These are phyloP conservation scores for Pestalotiopsis sp. DNA, from an alignment of 2,329 filamentous ascomycete species.

Conservation along the genomic window DNA sequence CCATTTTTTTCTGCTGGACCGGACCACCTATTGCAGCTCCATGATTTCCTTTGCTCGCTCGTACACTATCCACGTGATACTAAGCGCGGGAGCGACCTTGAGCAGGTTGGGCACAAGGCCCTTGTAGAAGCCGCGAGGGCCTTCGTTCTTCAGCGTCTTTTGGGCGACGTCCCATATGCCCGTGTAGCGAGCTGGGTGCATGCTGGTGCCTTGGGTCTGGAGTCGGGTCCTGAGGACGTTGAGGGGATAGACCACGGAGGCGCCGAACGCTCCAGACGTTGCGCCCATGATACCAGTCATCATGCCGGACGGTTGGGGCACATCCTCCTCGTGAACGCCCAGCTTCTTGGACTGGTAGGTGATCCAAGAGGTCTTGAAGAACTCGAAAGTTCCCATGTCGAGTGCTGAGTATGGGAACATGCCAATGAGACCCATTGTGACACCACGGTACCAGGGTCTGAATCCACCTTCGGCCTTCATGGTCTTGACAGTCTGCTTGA, in stretches of 20 bases:
- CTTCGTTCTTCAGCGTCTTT: slow-evolving; percentile 83
- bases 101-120: slow-evolving; percentile 92
- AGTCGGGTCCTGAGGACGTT: slow-evolving; percentile 90
- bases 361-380: slow-evolving; percentile 78
- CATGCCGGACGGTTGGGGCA: slow-evolving; percentile 73
- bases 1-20: background rate
- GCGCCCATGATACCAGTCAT: slow-evolving; percentile 88
- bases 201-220: slow-evolving; percentile 91
- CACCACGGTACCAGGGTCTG: slow-evolving; percentile 81
- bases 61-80: slow-evolving; percentile 93
- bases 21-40: slow-evolving; percentile 9
- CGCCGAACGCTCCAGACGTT: slow-evolving; percentile 87
- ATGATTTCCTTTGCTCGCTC: slow-evolving; percentile 76
- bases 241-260: slow-evolving; percentile 91
- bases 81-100: slow-evolving; percentile 94
- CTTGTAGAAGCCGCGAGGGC: slow-evolving; percentile 86
- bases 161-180: slow-evolving; percentile 87
- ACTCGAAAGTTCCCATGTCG: slow-evolving; percentile 93
- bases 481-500: slow-evolving; percentile 79
- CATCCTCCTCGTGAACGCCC: slow-evolving; percentile 81
- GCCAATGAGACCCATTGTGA: slow-evolving; percentile 90
- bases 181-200: slow-evolving; percentile 87
- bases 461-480: slow-evolving; percentile 81
- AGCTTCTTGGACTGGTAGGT: slow-evolving; percentile 68
- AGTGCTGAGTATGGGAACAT: slow-evolving; percentile 99